These are phyloP conservation scores for Prinsepia uniflora DNA, from an alignment of 306 rosid species.

Conservation along the genomic window DNA sequence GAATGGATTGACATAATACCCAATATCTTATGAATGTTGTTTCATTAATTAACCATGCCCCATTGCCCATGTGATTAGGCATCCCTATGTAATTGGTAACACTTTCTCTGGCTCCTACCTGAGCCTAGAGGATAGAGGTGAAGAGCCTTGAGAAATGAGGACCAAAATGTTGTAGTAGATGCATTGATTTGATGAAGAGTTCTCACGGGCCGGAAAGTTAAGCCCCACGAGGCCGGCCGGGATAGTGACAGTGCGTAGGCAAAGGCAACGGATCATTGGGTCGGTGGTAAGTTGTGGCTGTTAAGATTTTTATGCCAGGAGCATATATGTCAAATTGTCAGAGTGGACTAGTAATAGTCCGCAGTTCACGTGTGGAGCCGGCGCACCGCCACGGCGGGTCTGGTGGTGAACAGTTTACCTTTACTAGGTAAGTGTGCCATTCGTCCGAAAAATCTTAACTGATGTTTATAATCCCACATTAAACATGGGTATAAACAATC, in stretches of 20 bases:
- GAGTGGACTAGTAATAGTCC: background rate
- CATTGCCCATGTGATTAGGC: no score
- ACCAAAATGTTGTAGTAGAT: background rate
- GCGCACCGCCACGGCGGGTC: slow-evolving; percentile 1
- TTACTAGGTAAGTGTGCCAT: background rate
- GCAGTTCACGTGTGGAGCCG: background rate
- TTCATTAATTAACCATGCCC: no score
- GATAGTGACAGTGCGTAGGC: background rate
- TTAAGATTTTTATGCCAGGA: no score
- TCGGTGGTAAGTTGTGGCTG: slow-evolving; percentile 15
- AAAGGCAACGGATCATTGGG: background rate
- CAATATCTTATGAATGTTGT: no score
- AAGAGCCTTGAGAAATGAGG: background rate
- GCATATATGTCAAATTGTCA: background rate
- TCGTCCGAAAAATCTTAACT: no score
- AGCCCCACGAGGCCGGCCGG: background rate
- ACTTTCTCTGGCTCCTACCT: no score
- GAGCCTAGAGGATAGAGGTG: background rate
- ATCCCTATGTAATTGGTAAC: no score
- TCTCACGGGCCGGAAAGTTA: slow-evolving; percentile 3
- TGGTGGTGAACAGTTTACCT: background rate
- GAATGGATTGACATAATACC: no score
- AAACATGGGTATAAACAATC: no score
- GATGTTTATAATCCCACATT: no score
- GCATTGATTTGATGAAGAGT: no score